Conservation (phyloP, 2,329 filamentous ascomycete genomes). For the Ceratocystis cubensis region DNA sequence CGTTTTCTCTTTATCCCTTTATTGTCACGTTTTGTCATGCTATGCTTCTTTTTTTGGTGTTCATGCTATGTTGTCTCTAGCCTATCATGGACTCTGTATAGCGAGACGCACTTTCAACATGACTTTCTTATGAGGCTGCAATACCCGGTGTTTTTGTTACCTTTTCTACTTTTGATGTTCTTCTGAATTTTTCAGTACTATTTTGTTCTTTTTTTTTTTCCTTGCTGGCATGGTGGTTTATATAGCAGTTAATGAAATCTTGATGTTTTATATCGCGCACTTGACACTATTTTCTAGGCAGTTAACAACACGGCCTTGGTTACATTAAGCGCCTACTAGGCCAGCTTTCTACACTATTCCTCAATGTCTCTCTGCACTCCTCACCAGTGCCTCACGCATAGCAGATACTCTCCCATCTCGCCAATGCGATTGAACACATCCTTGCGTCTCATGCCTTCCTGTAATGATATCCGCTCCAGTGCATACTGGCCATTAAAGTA, state of each 20-base stretch:
- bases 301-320: no score
- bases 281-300: background rate
- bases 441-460: constrained; percentile 77
- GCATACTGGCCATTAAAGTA: constrained; percentile 81
- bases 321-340: no score
- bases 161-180: background rate
- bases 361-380: background rate
- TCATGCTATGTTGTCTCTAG: constrained; percentile 5
- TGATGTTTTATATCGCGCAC: background rate
- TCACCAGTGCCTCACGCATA: constrained; percentile 59
- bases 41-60: constrained; percentile 7
- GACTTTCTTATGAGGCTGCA: background rate
- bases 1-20: constrained; percentile 4
- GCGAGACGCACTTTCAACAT: background rate
- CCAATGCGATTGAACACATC: constrained; percentile 57
- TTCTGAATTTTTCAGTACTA: background rate
- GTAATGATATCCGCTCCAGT: constrained; percentile 73
- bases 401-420: constrained; percentile 53
- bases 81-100: background rate
- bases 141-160: constrained; percentile 1
- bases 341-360: no score
- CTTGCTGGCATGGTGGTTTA: background rate
- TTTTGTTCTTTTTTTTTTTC: background rate
- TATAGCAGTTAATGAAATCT: background rate
- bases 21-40: constrained; percentile 8